A percentile compares a stretch with the other conserved stretches of the same genome.
Conservation (phyloP, 2,329 filamentous ascomycete species). For the Fusarium setosum region DNA sequence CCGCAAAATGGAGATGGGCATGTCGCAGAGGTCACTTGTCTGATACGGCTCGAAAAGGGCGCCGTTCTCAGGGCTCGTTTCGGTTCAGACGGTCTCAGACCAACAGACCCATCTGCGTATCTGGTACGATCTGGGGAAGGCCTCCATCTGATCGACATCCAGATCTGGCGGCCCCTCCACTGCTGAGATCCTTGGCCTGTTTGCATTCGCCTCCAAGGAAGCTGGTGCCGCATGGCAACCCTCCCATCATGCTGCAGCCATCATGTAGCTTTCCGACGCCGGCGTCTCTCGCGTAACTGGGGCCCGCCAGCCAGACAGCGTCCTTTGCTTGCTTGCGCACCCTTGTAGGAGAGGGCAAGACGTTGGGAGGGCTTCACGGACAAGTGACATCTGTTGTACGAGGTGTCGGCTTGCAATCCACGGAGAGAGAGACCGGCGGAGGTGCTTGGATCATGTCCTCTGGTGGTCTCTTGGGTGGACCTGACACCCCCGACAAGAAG, state of each 20-base stretch:
- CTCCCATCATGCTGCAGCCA: conserved; percentile 24
- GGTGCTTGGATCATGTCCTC: conserved; percentile 23
- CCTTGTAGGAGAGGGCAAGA: conserved; percentile 6
- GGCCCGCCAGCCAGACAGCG: conserved; percentile 20
- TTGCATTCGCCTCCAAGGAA: conserved; percentile 18
- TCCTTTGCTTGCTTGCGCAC: conserved; percentile 7
- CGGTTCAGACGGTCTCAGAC: conserved; percentile 14
- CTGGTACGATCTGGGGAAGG: conserved; percentile 29
- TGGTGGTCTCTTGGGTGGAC: conserved; percentile 20
- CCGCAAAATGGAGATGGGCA: not conserved
- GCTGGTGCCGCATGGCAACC: conserved; percentile 25
- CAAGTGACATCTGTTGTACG: conserved; percentile 40
- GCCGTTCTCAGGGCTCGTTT: conserved; percentile 18
- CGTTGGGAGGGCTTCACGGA: conserved; percentile 22
- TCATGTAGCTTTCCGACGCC: conserved; percentile 21
- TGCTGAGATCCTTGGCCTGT: conserved; percentile 12
- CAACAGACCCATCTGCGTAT: conserved; percentile 14
- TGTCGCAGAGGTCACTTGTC: conserved; percentile 10
- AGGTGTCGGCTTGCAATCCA: conserved; percentile 25
- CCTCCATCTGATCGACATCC: conserved; percentile 21
- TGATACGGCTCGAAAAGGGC: not conserved
- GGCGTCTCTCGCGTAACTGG: conserved; percentile 21
- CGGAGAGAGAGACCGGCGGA: conserved; percentile 19
- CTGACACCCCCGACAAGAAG: conserved; percentile 18
- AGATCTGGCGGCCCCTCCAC: conserved; percentile 26